These are phyloP conservation scores for Trifolium fragiferum DNA, from an alignment of 306 rosid species.

Conservation along the genomic window DNA sequence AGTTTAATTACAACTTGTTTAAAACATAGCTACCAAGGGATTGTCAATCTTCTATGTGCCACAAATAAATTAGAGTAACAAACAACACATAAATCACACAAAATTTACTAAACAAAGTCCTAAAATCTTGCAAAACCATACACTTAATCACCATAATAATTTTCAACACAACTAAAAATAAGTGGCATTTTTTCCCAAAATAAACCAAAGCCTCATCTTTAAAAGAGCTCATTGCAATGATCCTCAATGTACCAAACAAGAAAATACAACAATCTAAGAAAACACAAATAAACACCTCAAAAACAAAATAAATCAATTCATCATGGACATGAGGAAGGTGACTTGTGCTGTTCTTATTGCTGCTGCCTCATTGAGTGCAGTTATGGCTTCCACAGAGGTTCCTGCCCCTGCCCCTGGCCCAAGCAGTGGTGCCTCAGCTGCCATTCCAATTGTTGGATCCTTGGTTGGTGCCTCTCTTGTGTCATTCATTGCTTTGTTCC, in stretches of 20 bases:
- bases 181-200: slow-evolving; percentile 27
- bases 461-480: slow-evolving; percentile 67
- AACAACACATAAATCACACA: slow-evolving; percentile 1
- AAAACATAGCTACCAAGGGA: slow-evolving; percentile 5
- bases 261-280: background rate
- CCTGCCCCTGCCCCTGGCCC: slow-evolving; percentile 55
- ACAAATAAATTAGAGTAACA: background rate
- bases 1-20: background rate
- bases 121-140: slow-evolving; percentile 46
- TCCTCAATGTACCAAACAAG: slow-evolving; percentile 9
- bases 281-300: slow-evolving; percentile 7
- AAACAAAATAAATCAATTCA: slow-evolving; percentile 4
- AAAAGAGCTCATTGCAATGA: slow-evolving; percentile 24
- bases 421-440: slow-evolving; percentile 46
- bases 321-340: slow-evolving; percentile 53
- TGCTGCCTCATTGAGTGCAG: slow-evolving; percentile 50
- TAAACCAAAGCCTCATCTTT: background rate
- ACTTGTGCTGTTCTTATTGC: slow-evolving; percentile 47
- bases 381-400: slow-evolving; percentile 41
- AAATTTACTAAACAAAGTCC: background rate
- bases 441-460: slow-evolving; percentile 53
- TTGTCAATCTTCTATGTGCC: slow-evolving; percentile 6
- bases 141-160: background rate
- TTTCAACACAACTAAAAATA: slow-evolving; percentile 18
- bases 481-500: slow-evolving; percentile 66